A percentile compares a stretch with the other conserved stretches of the same genome.
Conservation (phyloP, 2,329 filamentous ascomycete genomes). For the Pseudocercospora eumusae region DNA sequence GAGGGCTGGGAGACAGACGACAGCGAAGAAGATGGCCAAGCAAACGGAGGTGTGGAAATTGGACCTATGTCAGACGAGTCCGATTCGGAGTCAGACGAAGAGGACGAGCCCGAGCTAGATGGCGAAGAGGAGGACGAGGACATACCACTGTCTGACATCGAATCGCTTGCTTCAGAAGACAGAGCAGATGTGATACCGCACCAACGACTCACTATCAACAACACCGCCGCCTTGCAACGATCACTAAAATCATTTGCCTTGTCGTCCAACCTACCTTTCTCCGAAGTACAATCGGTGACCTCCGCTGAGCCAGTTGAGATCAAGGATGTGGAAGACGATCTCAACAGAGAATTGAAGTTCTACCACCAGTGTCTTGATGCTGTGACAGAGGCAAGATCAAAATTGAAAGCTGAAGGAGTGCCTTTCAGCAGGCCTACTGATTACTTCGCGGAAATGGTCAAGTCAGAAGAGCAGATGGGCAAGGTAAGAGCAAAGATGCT, state of each 20-base stretch:
- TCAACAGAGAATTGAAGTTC: conserved; percentile 88
- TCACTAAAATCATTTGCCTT: conserved; percentile 78
- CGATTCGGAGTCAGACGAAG: conserved; percentile 41
- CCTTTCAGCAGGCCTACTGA: conserved; percentile 87
- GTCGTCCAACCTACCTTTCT: conserved; percentile 72
- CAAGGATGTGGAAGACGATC: conserved; percentile 83
- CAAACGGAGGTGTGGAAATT: conserved; percentile 43
- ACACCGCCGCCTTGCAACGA: conserved; percentile 79
- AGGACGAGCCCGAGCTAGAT: conserved; percentile 43
- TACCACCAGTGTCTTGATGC: conserved; percentile 86
- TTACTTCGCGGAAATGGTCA: conserved; percentile 99
- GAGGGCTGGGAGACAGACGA: conserved; percentile 39
- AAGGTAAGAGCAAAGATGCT: conserved; percentile 91
- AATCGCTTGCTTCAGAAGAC: conserved; percentile 75
- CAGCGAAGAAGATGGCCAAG: conserved; percentile 44
- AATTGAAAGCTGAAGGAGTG: conserved; percentile 77
- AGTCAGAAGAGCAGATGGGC: conserved; percentile 97
- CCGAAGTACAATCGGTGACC: conserved; percentile 75
- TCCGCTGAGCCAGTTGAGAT: conserved; percentile 70
- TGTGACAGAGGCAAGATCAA: conserved; percentile 69
- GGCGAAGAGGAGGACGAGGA: conserved; percentile 74
- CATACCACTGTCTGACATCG: conserved; percentile 84
- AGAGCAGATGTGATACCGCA: conserved; percentile 85
- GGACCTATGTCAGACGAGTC: conserved; percentile 39
- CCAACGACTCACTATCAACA: conserved; percentile 95